Base-by-base conservation (phyloP, 2,329 filamentous ascomycete genomes). In the Capronia americana region DNA sequence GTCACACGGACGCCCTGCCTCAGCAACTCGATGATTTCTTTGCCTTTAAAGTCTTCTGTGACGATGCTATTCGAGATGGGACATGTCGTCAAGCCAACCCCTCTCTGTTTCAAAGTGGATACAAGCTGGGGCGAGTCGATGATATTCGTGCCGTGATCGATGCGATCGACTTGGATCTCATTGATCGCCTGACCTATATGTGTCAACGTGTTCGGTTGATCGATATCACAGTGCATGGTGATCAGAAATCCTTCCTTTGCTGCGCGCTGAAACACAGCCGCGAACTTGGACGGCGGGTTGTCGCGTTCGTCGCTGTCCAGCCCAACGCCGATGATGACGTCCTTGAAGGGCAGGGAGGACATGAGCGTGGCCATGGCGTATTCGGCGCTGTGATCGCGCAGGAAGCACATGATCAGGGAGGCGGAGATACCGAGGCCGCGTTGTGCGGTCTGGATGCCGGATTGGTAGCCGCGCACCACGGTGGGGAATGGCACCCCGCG, bases 401-500 rank as follows among this genome's bases (percentile, higher is more conserved):
- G 79, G 73, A 93, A 88, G 75, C 90, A 93, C 71, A 90, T 85
- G 69, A 92, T 90, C 46, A 92, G 79, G 70, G 87, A 83, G 48
- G 87, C 86, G 1, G 85, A 87, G 62, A 93, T 83, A 24, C 85
- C 86, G n/a, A 91, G 81, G 66, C 91, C 86, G 56, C 75, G 76
- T 73, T 87, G 80, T 1, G 90, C 90, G 24, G 86, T 83, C 61
- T 78, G 74, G 71, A 88, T 85, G 1, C 88, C 91, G 1, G 82
- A 81, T 0, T 79, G 79, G 72, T 92, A 87, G 2, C 91, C 91
- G 2, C 77, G 75, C 3, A 92, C 82, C 24, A 93, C 84, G 1
- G 86, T 88, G 17, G 83, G 79, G 74, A 91, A 89, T 7, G 82
- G 71, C 3, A 93, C 79, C 4, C 88, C 88, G 20, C 90, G 84